Base-by-base conservation (phyloP, 371 early-diverging fungal genomes). In the Haplosporangium sp. region DNA sequence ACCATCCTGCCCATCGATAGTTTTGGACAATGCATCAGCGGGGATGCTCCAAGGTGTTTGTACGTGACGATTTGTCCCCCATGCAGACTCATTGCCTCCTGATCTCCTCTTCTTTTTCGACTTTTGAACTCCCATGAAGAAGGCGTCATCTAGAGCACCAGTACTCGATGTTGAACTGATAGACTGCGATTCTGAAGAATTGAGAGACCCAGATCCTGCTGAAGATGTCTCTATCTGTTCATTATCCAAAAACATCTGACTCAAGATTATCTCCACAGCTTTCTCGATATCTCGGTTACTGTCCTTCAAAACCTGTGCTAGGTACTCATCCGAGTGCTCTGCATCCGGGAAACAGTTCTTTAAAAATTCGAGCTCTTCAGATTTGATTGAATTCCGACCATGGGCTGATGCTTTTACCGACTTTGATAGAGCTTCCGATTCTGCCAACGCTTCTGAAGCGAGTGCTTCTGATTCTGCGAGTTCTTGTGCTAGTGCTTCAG, bases 201-300 rank as follows among this genome's bases (percentile, higher is more conserved):
- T 7, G 9, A 66, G 47, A 2, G 78, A 78, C 42, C 78, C 74
- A 9, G 78, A 78, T 48, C 73, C 74, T 11, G 74, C 64, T 8
- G 81, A 81, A 0, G 81, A 81, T 4, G 75, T 74, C 63, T 81
- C 81, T 10, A 81, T 53, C 52, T 74, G 81, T 27, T 81, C 81
- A 48, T 66, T 81, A 9, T 81, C 81, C 72, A 81, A 59, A 58
- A 81, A 81, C 69, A 81, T 81, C n/a, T 68, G 71, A 27, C 81
- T 81, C 63, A 81, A 57, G 34, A 81, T 81, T 59, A 58, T 48
- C 27, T 81, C 81, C 10, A 81, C 66, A 5, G 81, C 81, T 0
- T 61, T 48, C 45, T 81, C 81, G 35, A 74, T 53, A 47, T 81
- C 75, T n/a, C 63, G 38, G 3, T 58, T 42, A 27, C 81, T 65